Evolutionary conservation across 768 basidiomycete genomes (phyloP), one percentile per base, ranked within the genome.

Genomic region (Daedaleopsis nitida): DNA sequence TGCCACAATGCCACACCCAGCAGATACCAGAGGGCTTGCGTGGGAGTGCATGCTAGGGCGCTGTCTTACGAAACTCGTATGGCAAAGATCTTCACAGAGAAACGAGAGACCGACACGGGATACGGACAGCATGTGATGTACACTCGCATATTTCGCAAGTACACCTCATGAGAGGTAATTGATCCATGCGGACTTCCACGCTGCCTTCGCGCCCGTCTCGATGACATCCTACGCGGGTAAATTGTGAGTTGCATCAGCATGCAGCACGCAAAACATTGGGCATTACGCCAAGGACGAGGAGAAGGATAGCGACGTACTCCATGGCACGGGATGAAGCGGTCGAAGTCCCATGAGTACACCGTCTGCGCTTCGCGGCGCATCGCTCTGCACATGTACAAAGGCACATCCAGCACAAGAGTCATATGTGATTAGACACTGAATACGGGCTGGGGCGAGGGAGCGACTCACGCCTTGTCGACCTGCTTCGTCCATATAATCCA

Each of bases 341-440:
- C 79, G 67, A 89, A 88, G 61, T 86, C 83, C 91, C 91, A 92
- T 1, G 72, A 77, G 2, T 81, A 78, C 3, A 92, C 89, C 5
- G 75, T 83, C 62, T 78, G 80, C 4, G 83, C 85, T 57, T 87
- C 84, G 14, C 80, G 76, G 35, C 74, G 75, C 86, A 89, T 89
- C 21, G 70, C 71, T 38, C 77, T 76, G 64, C 27, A 51, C 23
- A 37, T 27, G 35, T 37, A 13, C 11, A 11, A 14, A 43, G 52
- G 58, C n/a, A n/a, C n/a, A 45, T 56, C 42, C n/a, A 27, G 27
- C 19, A 32, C 27, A 7, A 7, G 7, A 7, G 7, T 32, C 27
- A 32, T 7, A 7, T 7, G 23, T n/a, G 1, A 19, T 10, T 12
- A 14, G 1, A 23, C 4, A 16, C 34, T 19, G 23, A 35, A 32